These are phyloP conservation scores for Penicillium antarcticum DNA, from an alignment of 495 filamentous ascomycete species.

Conservation along the genomic window DNA sequence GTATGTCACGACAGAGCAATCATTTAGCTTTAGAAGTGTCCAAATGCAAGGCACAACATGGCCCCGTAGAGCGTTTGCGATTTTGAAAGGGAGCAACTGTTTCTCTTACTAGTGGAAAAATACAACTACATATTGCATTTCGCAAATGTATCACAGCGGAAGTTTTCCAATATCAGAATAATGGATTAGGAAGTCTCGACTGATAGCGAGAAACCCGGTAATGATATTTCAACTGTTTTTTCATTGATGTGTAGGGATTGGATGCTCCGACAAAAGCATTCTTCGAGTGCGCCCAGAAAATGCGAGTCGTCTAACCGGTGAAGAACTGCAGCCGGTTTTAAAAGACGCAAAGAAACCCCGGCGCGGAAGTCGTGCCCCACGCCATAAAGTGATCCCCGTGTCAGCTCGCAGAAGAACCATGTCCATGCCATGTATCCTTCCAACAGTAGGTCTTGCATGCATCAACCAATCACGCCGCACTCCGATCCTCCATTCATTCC, in stretches of 20 bases:
- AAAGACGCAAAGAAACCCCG: slow-evolving; percentile 31
- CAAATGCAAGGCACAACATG: no score
- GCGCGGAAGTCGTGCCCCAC: slow-evolving; percentile 5
- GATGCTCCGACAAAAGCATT: slow-evolving; percentile 35
- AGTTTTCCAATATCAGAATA: slow-evolving; percentile 1
- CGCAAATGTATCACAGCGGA: neutral
- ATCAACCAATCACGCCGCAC: slow-evolving; percentile 30
- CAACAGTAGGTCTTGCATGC: slow-evolving; percentile 33
- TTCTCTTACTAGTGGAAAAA: no score
- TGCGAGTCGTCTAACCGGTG: slow-evolving; percentile 36
- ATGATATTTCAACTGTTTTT: slow-evolving; percentile 45
- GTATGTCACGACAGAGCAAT: no score
- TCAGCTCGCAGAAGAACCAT: slow-evolving; percentile 36
- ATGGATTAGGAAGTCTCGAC: slow-evolving; percentile 8
- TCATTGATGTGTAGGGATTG: slow-evolving; percentile 34
- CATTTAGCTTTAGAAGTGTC: no score
- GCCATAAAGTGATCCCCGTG: slow-evolving; percentile 25
- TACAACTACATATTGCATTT: neutral
- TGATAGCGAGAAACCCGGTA: slow-evolving; percentile 13
- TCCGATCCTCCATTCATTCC: slow-evolving; percentile 31
- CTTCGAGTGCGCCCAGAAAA: slow-evolving; percentile 30
- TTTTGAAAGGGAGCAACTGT: no score
- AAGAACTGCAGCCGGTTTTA: slow-evolving; percentile 19
- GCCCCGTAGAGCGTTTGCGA: no score
- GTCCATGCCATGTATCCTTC: slow-evolving; percentile 22